Base-by-base conservation (phyloP, 306 rosid genomes). In the Glycine tomentella region DNA sequence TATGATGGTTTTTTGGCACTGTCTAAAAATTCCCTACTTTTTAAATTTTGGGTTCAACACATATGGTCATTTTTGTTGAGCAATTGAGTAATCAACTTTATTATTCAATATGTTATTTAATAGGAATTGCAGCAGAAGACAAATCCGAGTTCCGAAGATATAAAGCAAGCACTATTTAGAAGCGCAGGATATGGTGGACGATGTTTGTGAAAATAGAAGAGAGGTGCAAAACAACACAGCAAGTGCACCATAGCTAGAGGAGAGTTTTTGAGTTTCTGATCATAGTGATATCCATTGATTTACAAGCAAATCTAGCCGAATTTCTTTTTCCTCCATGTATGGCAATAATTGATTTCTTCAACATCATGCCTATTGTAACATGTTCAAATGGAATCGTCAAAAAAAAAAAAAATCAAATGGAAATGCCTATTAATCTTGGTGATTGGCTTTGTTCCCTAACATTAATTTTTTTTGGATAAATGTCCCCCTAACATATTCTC, bases 111-210 rank as follows among this genome's bases (percentile, higher is more conserved):
- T 82, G 75, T 74, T n/a, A 65, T 70, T 67, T 3, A 67, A 79
- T 49, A 93, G 93, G 91, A 86, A 68, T 20, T 67, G 86, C 87
- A 86, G 78, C 90, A 87, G 84, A 82, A 85, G 64, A 50, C 80
- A 73, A 52, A 4, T 46, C 46, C 64, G 66, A 81, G 80, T 65
- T 57, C 90, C 31, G 97, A 90, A 73, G 98, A 93, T 31, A 72
- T 93, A 80, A 93, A 93, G 83, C 93, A 93, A 77, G 90, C 88
- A 15, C 80, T 93, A 45, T 90, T 91, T 64, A 89, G 88, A 82
- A 90, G 87, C 49, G 89, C 97, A 78, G 98, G 98, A 25, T 93
- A 93, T 87, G 98, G 93, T 70, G 98, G 98, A 79, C 84, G 87
- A 76, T 91, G 97, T 63, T 81, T 84, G 83, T 93, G 72, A 85